A percentile compares a stretch with the other conserved stretches of the same genome.
Conservation (phyloP, 768 basidiomycete species). For the Suillus bovinus region DNA sequence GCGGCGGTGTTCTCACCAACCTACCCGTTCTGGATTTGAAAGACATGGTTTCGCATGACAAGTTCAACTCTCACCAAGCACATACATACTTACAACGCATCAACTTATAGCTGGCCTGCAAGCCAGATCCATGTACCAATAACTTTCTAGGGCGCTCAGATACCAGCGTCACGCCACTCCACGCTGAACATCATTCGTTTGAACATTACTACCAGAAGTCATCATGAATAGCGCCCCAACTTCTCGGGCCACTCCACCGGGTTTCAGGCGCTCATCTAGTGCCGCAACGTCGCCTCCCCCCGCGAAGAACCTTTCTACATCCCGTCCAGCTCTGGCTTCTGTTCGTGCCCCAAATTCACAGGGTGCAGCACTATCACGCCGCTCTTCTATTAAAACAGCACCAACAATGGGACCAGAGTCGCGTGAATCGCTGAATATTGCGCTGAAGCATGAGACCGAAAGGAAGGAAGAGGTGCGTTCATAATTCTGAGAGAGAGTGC, state of each 20-base stretch:
- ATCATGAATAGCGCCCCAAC: slow-evolving; percentile 44
- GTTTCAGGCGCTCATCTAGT: slow-evolving; percentile 47
- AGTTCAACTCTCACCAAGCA: not conserved
- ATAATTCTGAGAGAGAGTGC: slow-evolving; percentile 11
- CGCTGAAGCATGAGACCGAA: slow-evolving; percentile 76
- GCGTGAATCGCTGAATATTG: slow-evolving; percentile 56
- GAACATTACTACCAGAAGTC: not conserved
- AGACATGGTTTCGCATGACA: slow-evolving; percentile 6
- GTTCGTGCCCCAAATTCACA: slow-evolving; percentile 51
- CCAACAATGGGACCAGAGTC: slow-evolving; percentile 46
- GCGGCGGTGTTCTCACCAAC: not conserved
- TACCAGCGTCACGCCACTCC: slow-evolving; percentile 10
- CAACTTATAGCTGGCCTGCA: slow-evolving; percentile 10
- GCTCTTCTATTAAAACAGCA: slow-evolving; percentile 50
- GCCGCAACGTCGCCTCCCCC: slow-evolving; percentile 43
- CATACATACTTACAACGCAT: not conserved
- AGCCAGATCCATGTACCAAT: slow-evolving; percentile 11
- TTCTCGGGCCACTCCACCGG: slow-evolving; percentile 44
- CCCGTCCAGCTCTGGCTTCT: slow-evolving; percentile 60
- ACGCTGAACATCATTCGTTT: slow-evolving; percentile 5
- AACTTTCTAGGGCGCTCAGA: not conserved
- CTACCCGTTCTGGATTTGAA: slow-evolving; percentile 9
- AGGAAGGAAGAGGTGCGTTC: slow-evolving; percentile 72
- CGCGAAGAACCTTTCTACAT: slow-evolving; percentile 51
- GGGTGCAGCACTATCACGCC: slow-evolving; percentile 47